These are phyloP conservation scores for Dactylellina sp. DNA, from an alignment of 2,329 filamentous ascomycete species.

Conservation along the genomic window DNA sequence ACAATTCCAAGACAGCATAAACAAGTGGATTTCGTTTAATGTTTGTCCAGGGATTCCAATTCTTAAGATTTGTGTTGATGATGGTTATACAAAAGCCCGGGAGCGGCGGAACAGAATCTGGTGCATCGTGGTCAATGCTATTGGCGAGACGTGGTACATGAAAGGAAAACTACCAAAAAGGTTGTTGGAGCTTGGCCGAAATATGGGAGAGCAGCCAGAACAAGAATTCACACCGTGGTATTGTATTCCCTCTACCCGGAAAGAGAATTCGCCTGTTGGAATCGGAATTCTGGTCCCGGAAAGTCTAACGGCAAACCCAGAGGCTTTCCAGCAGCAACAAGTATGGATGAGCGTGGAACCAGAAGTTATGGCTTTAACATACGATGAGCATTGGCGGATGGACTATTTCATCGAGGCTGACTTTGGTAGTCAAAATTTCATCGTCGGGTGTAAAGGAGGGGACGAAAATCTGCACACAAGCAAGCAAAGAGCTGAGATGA, in stretches of 20 bases:
- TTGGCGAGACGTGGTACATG: constrained; percentile 91
- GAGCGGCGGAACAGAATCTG: constrained; percentile 79
- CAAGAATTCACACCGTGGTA: constrained; percentile 44
- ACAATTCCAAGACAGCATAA: constrained; percentile 47
- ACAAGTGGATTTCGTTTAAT: constrained; percentile 53
- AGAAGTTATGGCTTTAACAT: constrained; percentile 36
- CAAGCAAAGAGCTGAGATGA: constrained; percentile 38
- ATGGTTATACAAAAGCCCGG: constrained; percentile 79
- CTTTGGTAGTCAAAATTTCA: constrained; percentile 51
- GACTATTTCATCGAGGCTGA: constrained; percentile 54
- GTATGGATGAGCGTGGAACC: constrained; percentile 35
- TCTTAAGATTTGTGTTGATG: constrained; percentile 83
- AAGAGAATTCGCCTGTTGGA: constrained; percentile 36
- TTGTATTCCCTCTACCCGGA: constrained; percentile 34
- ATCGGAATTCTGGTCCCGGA: constrained; percentile 20
- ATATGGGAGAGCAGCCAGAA: constrained; percentile 34
- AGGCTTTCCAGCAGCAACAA: constrained; percentile 27
- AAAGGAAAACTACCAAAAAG: constrained; percentile 48
- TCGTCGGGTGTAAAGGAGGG: constrained; percentile 34
- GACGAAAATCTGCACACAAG: constrained; percentile 24
- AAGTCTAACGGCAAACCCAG: neutral
- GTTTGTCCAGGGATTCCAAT: constrained; percentile 87
- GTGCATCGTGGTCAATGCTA: constrained; percentile 92
- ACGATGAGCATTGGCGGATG: constrained; percentile 31
- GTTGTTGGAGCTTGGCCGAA: constrained; percentile 8